Conservation (phyloP, 176 grass and related monocot genomes). For the Cymbopogon citratus region DNA sequence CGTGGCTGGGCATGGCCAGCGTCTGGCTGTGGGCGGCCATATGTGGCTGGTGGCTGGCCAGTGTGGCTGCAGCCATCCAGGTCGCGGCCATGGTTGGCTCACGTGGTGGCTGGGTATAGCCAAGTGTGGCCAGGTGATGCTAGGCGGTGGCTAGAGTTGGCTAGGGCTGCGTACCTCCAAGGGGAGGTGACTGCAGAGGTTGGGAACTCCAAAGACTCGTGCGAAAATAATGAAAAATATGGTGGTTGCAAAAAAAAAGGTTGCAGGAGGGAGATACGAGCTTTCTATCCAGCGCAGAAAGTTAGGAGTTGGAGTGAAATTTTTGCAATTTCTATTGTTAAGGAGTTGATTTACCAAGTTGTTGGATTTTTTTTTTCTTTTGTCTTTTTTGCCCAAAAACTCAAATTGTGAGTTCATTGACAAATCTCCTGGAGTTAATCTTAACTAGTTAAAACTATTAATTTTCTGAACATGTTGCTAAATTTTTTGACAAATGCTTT, state of each 20-base stretch:
- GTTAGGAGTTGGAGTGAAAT: background rate
- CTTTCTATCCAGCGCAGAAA: no score
- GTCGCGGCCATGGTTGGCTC: no score
- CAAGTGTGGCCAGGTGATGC: background rate
- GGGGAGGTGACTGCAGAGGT: background rate
- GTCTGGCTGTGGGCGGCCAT: background rate
- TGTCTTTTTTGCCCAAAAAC: background rate
- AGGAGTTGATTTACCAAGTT: background rate
- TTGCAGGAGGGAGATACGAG: background rate
- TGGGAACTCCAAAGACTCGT: background rate
- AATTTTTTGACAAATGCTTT: background rate
- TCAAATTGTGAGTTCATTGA: background rate
- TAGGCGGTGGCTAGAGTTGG: background rate
- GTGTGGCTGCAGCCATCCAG: background rate
- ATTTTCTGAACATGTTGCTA: background rate
- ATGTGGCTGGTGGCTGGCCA: background rate
- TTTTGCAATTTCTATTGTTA: background rate
- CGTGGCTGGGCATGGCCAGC: background rate
- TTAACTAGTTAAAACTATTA: background rate
- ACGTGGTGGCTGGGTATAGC: background rate
- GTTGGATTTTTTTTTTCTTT: background rate
- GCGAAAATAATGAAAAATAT: background rate
- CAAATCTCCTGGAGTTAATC: background rate
- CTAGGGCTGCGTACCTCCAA: background rate
- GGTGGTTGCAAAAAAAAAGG: background rate